Conservation (phyloP, 73 alveolate species). For the Tetrahymena borealis region DNA sequence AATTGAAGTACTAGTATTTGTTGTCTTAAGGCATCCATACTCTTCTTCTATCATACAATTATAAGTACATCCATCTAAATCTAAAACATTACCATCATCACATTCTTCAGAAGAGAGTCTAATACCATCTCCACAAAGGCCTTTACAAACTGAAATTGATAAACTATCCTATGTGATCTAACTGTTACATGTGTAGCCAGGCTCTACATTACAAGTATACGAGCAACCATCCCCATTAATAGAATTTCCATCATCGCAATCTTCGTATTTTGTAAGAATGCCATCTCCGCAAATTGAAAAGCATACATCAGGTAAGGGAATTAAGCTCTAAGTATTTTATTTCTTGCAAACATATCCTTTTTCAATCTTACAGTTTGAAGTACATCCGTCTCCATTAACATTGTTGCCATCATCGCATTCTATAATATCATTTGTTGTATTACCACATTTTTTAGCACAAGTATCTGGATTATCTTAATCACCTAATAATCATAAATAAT, state of each 20-base stretch:
- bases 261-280: constrained; percentile 32
- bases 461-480: neutral
- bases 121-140: constrained; percentile 31
- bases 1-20: too few species aligned
- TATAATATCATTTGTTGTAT: neutral
- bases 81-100: constrained; percentile 48
- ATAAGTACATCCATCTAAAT: constrained; percentile 35
- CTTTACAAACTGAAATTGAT: neutral
- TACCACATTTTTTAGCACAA: constrained; percentile 21
- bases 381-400: neutral
- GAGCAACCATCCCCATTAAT: constrained; percentile 40
- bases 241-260: constrained; percentile 52
- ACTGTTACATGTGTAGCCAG: constrained; percentile 31
- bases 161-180: constrained; percentile 1
- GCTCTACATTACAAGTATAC: constrained; percentile 8
- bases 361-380: constrained; percentile 19
- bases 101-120: constrained; percentile 37
- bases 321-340: neutral
- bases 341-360: constrained; percentile 11
- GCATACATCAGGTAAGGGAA: neutral
- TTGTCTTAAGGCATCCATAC: constrained; percentile 7
- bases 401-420: constrained; percentile 16
- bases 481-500: too few species aligned
- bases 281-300: constrained; percentile 43
- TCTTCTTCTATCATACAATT: constrained; percentile 5